Evolutionary conservation across 108 stramenopile species (phyloP).

Genomic region (Cyclostephanos invisitatus): DNA sequence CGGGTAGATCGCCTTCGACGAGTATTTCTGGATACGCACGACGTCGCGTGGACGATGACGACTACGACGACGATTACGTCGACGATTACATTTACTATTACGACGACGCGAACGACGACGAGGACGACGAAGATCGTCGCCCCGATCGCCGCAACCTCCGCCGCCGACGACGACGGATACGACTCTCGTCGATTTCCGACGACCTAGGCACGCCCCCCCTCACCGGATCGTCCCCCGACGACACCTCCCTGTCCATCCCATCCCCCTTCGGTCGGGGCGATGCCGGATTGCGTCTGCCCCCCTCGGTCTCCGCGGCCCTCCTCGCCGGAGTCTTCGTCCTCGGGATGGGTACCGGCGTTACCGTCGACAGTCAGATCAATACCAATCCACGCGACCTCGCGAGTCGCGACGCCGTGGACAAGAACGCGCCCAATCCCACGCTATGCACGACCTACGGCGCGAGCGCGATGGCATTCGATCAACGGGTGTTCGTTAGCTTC

Average conservation of each 20-base stretch:
- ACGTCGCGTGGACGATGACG: slow-evolving; percentile 18
- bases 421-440: slow-evolving; percentile 90
- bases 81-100: slow-evolving; percentile 45
- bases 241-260: slow-evolving; percentile 55
- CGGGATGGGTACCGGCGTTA: slow-evolving; percentile 92
- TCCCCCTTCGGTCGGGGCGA: slow-evolving; percentile 69
- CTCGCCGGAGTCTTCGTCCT: slow-evolving; percentile 90
- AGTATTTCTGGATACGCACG: neutral
- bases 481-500: slow-evolving; percentile 94
- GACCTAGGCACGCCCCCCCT: slow-evolving; percentile 40
- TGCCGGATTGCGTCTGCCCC: slow-evolving; percentile 68
- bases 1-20: neutral
- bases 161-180: slow-evolving; percentile 38
- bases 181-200: slow-evolving; percentile 9
- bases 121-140: slow-evolving; percentile 41
- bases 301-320: slow-evolving; percentile 78
- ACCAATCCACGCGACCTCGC: slow-evolving; percentile 91
- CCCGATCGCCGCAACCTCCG: slow-evolving; percentile 7
- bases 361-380: slow-evolving; percentile 92
- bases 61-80: slow-evolving; percentile 47
- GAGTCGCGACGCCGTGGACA: slow-evolving; percentile 92
- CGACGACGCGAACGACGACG: slow-evolving; percentile 38
- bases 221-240: slow-evolving; percentile 53
- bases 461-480: slow-evolving; percentile 93
- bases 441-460: slow-evolving; percentile 89